These are phyloP conservation scores for Zygosaccharomyces sapae DNA, from an alignment of 1,139 yeast species.

Conservation along the genomic window DNA sequence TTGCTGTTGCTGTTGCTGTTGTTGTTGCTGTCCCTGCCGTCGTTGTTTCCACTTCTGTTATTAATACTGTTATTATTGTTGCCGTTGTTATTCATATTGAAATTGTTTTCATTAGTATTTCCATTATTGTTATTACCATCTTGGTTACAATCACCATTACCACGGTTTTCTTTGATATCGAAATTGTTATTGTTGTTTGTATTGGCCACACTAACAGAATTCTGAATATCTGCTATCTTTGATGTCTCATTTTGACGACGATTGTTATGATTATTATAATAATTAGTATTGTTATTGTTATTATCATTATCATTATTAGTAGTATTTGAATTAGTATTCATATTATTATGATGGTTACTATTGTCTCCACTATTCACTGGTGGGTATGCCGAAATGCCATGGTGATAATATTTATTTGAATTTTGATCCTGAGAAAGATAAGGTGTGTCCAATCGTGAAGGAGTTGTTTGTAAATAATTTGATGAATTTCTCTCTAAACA, in stretches of 20 bases:
- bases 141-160: conserved; percentile 16
- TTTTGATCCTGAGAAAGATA: conserved; percentile 4
- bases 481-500: neutral
- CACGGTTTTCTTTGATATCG: neutral
- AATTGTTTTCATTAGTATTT: conserved; percentile 12
- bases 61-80: conserved; percentile 2
- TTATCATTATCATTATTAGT: neutral
- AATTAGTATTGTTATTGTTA: conserved; percentile 1
- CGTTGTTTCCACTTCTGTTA: no score
- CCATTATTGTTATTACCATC: conserved; percentile 11
- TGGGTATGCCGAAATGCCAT: conserved; percentile 3
- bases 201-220: neutral
- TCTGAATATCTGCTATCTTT: neutral
- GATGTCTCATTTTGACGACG: neutral
- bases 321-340: neutral
- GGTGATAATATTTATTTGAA: neutral
- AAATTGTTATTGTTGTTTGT: neutral
- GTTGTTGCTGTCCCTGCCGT: no score
- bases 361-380: neutral
- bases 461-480: neutral
- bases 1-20: conserved; percentile 9
- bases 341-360: neutral
- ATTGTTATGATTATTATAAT: neutral
- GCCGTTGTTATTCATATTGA: neutral
- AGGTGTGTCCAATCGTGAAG: conserved; percentile 6